A percentile compares a stretch with the other conserved stretches of the same genome.
Conservation (phyloP, 139 green algal species). For the Nannochloris sp. region DNA sequence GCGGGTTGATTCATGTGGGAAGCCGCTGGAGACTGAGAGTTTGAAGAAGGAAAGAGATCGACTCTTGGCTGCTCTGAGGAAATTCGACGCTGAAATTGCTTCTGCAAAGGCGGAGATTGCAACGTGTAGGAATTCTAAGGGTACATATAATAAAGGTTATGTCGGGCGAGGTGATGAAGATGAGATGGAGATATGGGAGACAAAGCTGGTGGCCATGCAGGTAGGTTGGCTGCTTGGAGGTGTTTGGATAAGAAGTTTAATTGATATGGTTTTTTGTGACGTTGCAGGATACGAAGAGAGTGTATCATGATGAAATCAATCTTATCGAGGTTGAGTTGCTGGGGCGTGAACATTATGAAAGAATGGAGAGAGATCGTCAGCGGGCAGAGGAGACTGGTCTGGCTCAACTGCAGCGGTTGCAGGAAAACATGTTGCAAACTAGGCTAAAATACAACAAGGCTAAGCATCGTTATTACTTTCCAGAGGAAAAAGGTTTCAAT, state of each 20-base stretch:
- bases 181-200: slow-evolving; percentile 40
- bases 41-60: slow-evolving; percentile 27
- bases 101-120: slow-evolving; percentile 20
- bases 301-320: slow-evolving; percentile 40
- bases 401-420: slow-evolving; percentile 25
- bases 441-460: slow-evolving; percentile 39
- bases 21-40: slow-evolving; percentile 14
- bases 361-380: slow-evolving; percentile 17
- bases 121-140: neutral
- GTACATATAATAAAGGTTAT: too few relatives aligned
- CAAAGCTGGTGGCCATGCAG: slow-evolving; percentile 41
- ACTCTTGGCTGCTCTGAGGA: slow-evolving; percentile 14
- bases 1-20: slow-evolving; percentile 9
- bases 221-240: slow-evolving; percentile 6
- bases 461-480: slow-evolving; percentile 60
- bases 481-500: slow-evolving; percentile 50
- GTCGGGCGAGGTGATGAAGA: neutral
- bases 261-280: neutral
- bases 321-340: slow-evolving; percentile 40
- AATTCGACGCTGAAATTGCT: slow-evolving; percentile 23
- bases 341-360: slow-evolving; percentile 22
- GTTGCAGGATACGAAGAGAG: slow-evolving; percentile 40
- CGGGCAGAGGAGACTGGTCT: slow-evolving; percentile 26
- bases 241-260: neutral
- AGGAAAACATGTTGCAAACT: slow-evolving; percentile 37